Percentiles rank a stretch among this genome's conserved stretches.
Evolutionary conservation across 768 basidiomycete genomes (phyloP).

Genomic region (Phaeolepiota aurea): DNA sequence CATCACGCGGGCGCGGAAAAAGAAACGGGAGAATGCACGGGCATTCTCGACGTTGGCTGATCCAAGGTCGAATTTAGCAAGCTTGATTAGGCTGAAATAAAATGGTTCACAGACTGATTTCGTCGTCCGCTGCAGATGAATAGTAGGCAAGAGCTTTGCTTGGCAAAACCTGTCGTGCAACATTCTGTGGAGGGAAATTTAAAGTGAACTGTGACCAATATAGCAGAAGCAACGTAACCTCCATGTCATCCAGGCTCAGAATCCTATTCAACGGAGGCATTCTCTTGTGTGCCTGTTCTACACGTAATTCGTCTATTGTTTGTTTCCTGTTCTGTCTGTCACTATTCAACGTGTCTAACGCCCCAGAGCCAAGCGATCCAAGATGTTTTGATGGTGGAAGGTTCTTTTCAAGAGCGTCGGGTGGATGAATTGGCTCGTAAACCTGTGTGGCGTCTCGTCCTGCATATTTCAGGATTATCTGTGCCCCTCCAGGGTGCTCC

Average conservation of each 20-base stretch:
- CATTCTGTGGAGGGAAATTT: conserved; percentile 32
- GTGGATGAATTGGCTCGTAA: conserved; percentile 80
- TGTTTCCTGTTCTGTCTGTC: conserved; percentile 33
- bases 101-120: conserved; percentile 54
- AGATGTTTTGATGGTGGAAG: conserved; percentile 66
- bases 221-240: conserved; percentile 33
- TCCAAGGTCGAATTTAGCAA: no score
- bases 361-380: conserved; percentile 48
- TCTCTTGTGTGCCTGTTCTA: conserved; percentile 48
- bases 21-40: conserved; percentile 78
- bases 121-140: conserved; percentile 80
- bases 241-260: conserved; percentile 74
- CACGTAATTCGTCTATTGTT: conserved; percentile 64
- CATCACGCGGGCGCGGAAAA: conserved; percentile 82
- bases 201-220: conserved; percentile 1
- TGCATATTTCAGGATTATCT: conserved; percentile 76
- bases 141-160: conserved; percentile 80
- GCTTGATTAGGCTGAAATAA: no score
- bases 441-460: conserved; percentile 77
- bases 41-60: conserved; percentile 61
- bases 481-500: conserved; percentile 78
- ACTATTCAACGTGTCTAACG: conserved; percentile 26
- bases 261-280: conserved; percentile 65
- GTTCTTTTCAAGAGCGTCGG: conserved; percentile 68
- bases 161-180: conserved; percentile 66